Conservation (phyloP, 2,329 filamentous ascomycete species). For the Hymenoscyphus albidus region DNA sequence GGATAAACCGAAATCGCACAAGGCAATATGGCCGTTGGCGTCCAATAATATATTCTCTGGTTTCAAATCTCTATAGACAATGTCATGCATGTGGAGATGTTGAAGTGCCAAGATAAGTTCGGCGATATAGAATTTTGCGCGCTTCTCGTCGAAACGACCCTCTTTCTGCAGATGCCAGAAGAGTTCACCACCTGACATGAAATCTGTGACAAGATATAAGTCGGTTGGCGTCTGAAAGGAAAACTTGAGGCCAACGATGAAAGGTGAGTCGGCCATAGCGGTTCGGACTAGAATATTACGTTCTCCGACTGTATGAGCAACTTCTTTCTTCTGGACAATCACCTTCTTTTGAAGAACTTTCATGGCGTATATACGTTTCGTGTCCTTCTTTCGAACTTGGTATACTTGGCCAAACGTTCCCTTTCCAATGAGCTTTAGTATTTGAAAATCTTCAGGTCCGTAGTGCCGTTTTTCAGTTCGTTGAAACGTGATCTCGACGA, state of each 20-base stretch:
- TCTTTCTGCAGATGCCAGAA: constrained; percentile 99
- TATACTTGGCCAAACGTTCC: constrained; percentile 98
- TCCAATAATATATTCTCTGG: constrained; percentile 97
- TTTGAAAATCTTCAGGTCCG: constrained; percentile 92
- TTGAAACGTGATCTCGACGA: constrained; percentile 81
- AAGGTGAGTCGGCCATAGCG: constrained; percentile 82
- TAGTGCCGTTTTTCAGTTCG: constrained; percentile 85
- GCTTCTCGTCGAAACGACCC: constrained; percentile 87
- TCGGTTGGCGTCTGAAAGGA: constrained; percentile 98
- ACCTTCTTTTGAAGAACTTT: constrained; percentile 99
- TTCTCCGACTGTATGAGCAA: constrained; percentile 94
- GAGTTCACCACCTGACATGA: constrained; percentile 97
- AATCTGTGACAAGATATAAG: constrained; percentile 96
- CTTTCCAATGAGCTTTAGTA: constrained; percentile 94
- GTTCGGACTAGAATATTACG: constrained; percentile 96
- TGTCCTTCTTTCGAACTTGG: constrained; percentile 96
- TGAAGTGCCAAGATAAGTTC: constrained; percentile 93
- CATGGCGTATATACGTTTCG: constrained; percentile 95
- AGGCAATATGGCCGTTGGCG: constrained; percentile 93
- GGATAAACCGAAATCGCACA: constrained; percentile 95
- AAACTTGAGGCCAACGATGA: constrained; percentile 97
- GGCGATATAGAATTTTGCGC: constrained; percentile 98
- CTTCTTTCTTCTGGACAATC: constrained; percentile 99
- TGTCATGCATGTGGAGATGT: constrained; percentile 93
- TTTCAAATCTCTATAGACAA: constrained; percentile 96